phyloP scores from a whole-genome alignment of 768 basidiomycete species.

The Dioszegia aurantiaca region DNA sequence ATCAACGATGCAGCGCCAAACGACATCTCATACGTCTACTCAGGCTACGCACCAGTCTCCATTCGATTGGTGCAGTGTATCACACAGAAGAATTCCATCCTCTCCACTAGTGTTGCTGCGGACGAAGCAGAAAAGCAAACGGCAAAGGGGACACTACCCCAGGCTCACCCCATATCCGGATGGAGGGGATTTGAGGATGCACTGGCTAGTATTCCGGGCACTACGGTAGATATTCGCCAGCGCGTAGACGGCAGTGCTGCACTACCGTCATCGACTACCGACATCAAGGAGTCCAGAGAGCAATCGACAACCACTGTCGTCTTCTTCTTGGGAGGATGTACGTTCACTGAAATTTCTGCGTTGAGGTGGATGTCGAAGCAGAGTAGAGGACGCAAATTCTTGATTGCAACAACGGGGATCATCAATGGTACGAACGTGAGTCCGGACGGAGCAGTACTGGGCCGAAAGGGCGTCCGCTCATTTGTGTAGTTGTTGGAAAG shows the following conservation, averaged over 20 bases:
- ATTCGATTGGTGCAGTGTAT: slow-evolving; percentile 88
- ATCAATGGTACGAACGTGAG: slow-evolving; percentile 63
- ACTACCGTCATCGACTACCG: neutral
- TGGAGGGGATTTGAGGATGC: slow-evolving; percentile 98
- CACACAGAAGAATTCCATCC: slow-evolving; percentile 82
- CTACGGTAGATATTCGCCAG: slow-evolving; percentile 71
- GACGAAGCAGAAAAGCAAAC: slow-evolving; percentile 32
- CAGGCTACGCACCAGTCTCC: slow-evolving; percentile 92
- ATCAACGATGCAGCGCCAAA: slow-evolving; percentile 67
- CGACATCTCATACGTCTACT: slow-evolving; percentile 94
- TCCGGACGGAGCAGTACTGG: neutral
- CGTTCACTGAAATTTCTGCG: slow-evolving; percentile 94
- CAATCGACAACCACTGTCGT: slow-evolving; percentile 79
- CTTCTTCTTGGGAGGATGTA: slow-evolving; percentile 96
- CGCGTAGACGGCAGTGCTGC: slow-evolving; percentile 23
- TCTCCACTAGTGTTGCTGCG: slow-evolving; percentile 48
- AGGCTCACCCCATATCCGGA: slow-evolving; percentile 86
- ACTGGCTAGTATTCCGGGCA: slow-evolving; percentile 74
- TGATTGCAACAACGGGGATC: slow-evolving; percentile 89
- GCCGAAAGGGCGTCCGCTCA: neutral
- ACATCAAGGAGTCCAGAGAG: slow-evolving; percentile 52
- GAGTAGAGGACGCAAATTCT: slow-evolving; percentile 76
- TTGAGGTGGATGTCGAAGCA: slow-evolving; percentile 86
- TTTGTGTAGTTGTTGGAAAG: slow-evolving; percentile 30
- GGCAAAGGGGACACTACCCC: slow-evolving; percentile 56